These are phyloP conservation scores for Picochlorum costavermella DNA, from an alignment of 139 green algal genomes.

Conservation along the genomic window DNA sequence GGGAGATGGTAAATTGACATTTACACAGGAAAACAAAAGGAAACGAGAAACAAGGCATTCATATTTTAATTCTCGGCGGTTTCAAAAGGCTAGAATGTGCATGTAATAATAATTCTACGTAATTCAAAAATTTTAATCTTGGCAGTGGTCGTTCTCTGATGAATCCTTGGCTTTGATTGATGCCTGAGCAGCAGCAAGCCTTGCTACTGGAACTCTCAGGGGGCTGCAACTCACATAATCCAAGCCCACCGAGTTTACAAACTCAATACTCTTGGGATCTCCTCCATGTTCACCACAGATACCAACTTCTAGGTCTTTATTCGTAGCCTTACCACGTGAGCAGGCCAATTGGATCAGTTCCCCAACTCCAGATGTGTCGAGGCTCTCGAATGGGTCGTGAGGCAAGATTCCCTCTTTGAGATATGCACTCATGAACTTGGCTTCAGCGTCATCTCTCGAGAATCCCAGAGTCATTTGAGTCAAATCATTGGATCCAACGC, in stretches of 20 bases:
- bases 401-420: slow-evolving; percentile 50
- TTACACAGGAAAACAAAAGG: not conserved
- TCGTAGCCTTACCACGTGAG: slow-evolving; percentile 51
- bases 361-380: slow-evolving; percentile 77
- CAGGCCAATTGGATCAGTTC: slow-evolving; percentile 73
- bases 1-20: not conserved
- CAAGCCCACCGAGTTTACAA: slow-evolving; percentile 59
- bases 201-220: slow-evolving; percentile 81
- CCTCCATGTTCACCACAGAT: slow-evolving; percentile 90
- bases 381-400: slow-evolving; percentile 73
- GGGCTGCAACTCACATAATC: slow-evolving; percentile 85
- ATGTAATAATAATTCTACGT: too few species aligned
- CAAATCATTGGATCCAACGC: slow-evolving; percentile 89
- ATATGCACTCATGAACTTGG: slow-evolving; percentile 81
- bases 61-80: slow-evolving; percentile 48
- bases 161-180: slow-evolving; percentile 29
- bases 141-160: slow-evolving; percentile 7
- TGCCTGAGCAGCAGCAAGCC: slow-evolving; percentile 80
- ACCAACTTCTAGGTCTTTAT: slow-evolving; percentile 64
- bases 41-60: slow-evolving; percentile 24
- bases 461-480: slow-evolving; percentile 82
- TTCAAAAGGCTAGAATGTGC: slow-evolving; percentile 33
- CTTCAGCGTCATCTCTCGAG: slow-evolving; percentile 73
- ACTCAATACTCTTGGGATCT: slow-evolving; percentile 67
- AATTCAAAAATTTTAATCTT: slow-evolving; percentile 5